Evolutionary conservation across 1,284 basidiomycete species (phyloP), one percentile per base, ranked within the genome.

Genomic region (Gymnopus androsaceus): DNA sequence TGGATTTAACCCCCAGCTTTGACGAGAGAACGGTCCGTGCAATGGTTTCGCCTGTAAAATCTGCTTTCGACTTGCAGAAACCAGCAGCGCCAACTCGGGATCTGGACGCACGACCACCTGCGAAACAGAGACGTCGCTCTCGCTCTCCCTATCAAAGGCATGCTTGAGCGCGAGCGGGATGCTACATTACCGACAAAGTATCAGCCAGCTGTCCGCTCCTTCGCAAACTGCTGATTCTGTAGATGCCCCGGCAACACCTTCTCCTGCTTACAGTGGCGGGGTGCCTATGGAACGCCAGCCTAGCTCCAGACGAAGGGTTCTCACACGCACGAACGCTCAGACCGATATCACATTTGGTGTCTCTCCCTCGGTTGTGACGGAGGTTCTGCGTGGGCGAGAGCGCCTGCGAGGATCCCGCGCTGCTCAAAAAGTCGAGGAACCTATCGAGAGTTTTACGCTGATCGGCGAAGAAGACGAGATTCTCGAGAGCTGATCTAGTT

Each of bases 11-110:
- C 23, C 61, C 65, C 6, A 69, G 69, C 54, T 58, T 62, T 3
- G 58, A 68, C 5, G 72, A 73, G 9, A 75, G 75, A 6, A 77
- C 78, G 14, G 68, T 75, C 7, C 76, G 78, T 25, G 66, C 64
- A 3, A 66, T 71, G 6, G 31, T 53, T 4, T 53, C 51, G 15
- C 51, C 51, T 17, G n/a, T 52, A 42, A 51, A 51, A 45, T 21
- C 44, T 28, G 40, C 17, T 44, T 41, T 37, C 21, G 48, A 38
- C 15, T 27, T 12, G 25, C 23, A 37, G 34, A 50, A 50, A 28
- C 48, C 36, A 5, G 15, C 17, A 9, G 34, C 8, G 2, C 14
- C 55, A 28, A 27, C 15, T 48, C 46, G 38, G 14, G 30, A 42
- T 17, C n/a, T 17, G 14, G 45, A 46, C 23, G 34, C 47, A 36